Percentiles rank a stretch among this genome's conserved stretches.
Conservation (phyloP, 805 yeast genomes). For the Zygosaccharomyces bailii region DNA sequence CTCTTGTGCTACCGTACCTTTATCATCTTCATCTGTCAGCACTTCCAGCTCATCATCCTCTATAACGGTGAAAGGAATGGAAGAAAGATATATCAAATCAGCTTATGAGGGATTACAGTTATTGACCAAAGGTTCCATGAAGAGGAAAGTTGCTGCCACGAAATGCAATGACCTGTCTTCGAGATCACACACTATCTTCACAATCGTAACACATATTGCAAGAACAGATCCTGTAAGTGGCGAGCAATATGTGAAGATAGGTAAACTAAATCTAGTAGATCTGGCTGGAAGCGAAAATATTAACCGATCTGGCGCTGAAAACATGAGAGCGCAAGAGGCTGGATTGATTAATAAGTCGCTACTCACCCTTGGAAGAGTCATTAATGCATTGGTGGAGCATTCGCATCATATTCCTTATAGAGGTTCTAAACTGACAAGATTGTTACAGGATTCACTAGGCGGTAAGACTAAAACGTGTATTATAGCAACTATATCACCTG, state of each 20-base stretch:
- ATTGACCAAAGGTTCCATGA: conserved; percentile 54
- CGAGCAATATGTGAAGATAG: conserved; percentile 49
- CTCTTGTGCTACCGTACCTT: conserved; percentile 2
- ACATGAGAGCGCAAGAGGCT: conserved; percentile 84
- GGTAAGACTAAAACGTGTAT: conserved; percentile 80
- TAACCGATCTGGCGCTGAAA: conserved; percentile 75
- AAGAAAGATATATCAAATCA: conserved; percentile 47
- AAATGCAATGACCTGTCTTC: conserved; percentile 74
- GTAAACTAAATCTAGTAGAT: conserved; percentile 85
- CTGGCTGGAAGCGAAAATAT: conserved; percentile 92
- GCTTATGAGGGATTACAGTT: conserved; percentile 51
- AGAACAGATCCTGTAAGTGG: conserved; percentile 46
- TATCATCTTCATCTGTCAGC: conserved; percentile 4
- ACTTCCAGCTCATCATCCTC: conserved; percentile 33
- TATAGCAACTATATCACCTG: conserved; percentile 81
- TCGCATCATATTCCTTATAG: conserved; percentile 75
- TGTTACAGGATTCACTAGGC: conserved; percentile 79
- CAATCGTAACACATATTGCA: conserved; percentile 58
- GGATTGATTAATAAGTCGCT: conserved; percentile 86
- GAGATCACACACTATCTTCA: conserved; percentile 76
- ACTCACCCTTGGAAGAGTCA: conserved; percentile 81
- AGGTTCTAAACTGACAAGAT: conserved; percentile 75
- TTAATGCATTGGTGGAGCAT: conserved; percentile 63
- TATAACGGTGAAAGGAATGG: conserved; percentile 55
- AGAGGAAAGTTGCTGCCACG: conserved; percentile 73